These are phyloP conservation scores for Neckera pumila DNA, from an alignment of 225 moss, liverwort and hornwort species.

Conservation along the genomic window DNA sequence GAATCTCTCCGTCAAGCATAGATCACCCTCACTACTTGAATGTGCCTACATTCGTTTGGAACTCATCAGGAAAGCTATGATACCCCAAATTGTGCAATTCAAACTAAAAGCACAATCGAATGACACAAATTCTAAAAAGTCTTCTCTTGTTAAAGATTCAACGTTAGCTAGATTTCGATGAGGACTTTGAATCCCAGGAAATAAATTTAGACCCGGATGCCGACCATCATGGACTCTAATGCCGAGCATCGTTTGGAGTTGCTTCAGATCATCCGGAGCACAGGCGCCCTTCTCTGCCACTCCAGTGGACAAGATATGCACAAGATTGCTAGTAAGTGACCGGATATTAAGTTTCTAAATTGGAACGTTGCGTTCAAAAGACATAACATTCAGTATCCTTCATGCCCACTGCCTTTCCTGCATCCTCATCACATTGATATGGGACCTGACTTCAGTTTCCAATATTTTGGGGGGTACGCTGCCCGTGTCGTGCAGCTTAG, in stretches of 20 bases:
- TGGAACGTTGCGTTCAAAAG: not conserved
- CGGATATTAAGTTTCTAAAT: too few relatives aligned
- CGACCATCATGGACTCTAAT: too few relatives aligned
- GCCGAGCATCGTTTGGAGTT: not conserved
- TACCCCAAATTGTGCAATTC: not conserved
- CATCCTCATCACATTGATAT: not conserved
- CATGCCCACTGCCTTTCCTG: too few relatives aligned
- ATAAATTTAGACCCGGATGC: not conserved
- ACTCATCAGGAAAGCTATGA: not conserved
- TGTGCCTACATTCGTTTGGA: not conserved
- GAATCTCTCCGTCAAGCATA: not conserved
- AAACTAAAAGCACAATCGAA: not conserved
- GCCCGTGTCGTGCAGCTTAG: not conserved
- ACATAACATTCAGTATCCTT: too few relatives aligned
- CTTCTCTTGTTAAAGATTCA: too few relatives aligned
- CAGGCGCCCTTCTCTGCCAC: too few relatives aligned
- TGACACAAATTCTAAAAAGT: not conserved
- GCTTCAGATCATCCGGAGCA: not conserved
- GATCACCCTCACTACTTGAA: not conserved
- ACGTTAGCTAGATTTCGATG: not conserved
- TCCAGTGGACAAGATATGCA: not conserved
- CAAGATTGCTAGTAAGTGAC: not conserved
- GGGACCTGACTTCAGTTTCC: not conserved
- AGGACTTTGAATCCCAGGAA: not conserved
- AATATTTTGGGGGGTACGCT: not conserved